These are phyloP conservation scores for Piloderma croceum DNA, from an alignment of 768 basidiomycete species.

Conservation along the genomic window DNA sequence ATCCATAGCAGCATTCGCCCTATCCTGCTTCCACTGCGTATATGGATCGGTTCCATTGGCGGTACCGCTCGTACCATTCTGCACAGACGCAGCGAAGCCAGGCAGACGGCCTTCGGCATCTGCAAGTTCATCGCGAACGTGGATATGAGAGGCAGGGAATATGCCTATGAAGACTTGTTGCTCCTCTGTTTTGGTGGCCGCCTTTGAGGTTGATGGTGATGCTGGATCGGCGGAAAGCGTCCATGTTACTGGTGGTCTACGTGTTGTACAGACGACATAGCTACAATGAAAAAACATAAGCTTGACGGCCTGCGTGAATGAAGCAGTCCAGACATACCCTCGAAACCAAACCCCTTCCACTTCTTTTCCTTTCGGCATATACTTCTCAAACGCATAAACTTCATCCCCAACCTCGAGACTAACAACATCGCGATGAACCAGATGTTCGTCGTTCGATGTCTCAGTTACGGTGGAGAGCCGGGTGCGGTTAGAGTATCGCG, in stretches of 20 bases:
- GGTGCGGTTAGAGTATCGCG: constrained; percentile 50
- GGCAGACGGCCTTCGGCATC: constrained; percentile 85
- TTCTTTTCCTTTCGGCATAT: constrained; percentile 66
- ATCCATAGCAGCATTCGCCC: constrained; percentile 44
- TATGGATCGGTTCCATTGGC: constrained; percentile 42
- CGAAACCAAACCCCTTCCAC: constrained; percentile 86
- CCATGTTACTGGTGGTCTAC: constrained; percentile 68
- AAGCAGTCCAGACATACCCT: constrained; percentile 56
- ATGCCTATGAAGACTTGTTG: constrained; percentile 93
- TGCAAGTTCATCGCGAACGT: constrained; percentile 77
- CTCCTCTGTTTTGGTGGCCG: constrained; percentile 61
- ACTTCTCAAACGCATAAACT: constrained; percentile 94
- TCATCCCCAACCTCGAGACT: constrained; percentile 93
- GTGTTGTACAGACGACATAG: constrained; percentile 81
- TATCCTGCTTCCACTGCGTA: constrained; percentile 39
- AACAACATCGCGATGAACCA: constrained; percentile 69
- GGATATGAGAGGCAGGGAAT: constrained; percentile 86
- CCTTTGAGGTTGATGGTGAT: constrained; percentile 33
- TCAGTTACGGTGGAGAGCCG: constrained; percentile 60
- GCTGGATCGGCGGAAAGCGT: constrained; percentile 54
- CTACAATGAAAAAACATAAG: constrained; percentile 32
- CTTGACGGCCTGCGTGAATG: too few relatives aligned
- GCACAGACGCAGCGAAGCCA: constrained; percentile 60
- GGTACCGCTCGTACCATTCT: constrained; percentile 27
- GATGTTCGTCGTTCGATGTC: constrained; percentile 57